These are phyloP conservation scores for Diplosphaera chodatii DNA, from an alignment of 139 green algal species.

Conservation along the genomic window DNA sequence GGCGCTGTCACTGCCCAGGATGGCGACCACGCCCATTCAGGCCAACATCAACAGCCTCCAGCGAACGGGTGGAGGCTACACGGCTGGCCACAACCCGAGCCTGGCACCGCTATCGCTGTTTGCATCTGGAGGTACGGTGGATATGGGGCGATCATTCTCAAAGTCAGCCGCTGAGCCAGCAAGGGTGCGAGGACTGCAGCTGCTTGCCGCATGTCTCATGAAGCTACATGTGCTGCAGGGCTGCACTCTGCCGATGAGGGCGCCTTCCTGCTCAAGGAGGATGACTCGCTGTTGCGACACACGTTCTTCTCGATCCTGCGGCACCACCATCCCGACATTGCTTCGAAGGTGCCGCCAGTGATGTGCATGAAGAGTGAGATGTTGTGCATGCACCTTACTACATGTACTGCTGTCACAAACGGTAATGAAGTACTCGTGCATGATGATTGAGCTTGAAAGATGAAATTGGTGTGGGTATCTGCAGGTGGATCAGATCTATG, in stretches of 20 bases:
- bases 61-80: background rate
- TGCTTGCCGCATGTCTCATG: background rate
- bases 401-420: too few species aligned
- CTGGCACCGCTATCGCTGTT: background rate
- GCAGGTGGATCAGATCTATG: constrained; percentile 77
- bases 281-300: constrained; percentile 57
- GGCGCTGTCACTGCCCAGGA: too few species aligned
- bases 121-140: background rate
- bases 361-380: too few species aligned
- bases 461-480: too few species aligned
- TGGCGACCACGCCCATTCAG: too few species aligned
- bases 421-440: too few species aligned
- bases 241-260: background rate
- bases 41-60: background rate
- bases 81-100: background rate
- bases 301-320: constrained; percentile 65
- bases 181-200: too few species aligned
- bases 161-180: background rate
- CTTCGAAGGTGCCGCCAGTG: constrained; percentile 33
- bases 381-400: too few species aligned
- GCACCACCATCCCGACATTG: constrained; percentile 74
- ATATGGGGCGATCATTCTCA: background rate
- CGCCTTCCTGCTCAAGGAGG: constrained; percentile 40
- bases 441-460: too few species aligned
- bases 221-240: background rate